These are phyloP conservation scores for Hemisphaericaspora subhashii DNA, from an alignment of 1,139 yeast genomes.

Conservation along the genomic window DNA sequence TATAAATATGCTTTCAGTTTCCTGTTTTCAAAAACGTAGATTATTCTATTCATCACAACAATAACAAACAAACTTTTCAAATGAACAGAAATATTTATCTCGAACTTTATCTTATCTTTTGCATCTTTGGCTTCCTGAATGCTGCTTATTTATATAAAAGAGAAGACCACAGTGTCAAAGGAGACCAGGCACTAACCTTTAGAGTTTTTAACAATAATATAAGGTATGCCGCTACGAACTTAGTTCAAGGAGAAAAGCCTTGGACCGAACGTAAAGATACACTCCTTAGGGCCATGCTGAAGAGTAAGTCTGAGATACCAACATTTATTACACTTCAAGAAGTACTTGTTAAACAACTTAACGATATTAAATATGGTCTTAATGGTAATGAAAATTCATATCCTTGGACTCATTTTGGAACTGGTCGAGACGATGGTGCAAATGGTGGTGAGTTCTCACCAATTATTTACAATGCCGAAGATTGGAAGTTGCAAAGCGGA, in stretches of 20 bases:
- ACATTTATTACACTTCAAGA: slow-evolving; percentile 36
- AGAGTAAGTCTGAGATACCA: slow-evolving; percentile 23
- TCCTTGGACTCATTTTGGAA: slow-evolving; percentile 41
- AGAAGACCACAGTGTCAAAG: not conserved
- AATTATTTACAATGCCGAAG: slow-evolving; percentile 33
- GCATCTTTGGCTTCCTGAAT: not conserved
- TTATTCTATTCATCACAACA: too few relatives aligned
- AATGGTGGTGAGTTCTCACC: slow-evolving; percentile 46
- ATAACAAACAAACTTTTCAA: too few relatives aligned
- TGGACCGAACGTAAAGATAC: slow-evolving; percentile 29
- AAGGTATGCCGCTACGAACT: slow-evolving; percentile 30
- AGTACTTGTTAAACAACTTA: slow-evolving; percentile 27
- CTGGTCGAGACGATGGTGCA: slow-evolving; percentile 48
- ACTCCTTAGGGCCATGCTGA: slow-evolving; percentile 27
- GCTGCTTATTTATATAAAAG: not conserved
- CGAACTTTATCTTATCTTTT: not conserved
- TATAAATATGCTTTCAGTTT: too few relatives aligned
- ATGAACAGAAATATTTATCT: too few relatives aligned
- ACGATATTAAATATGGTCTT: slow-evolving; percentile 25
- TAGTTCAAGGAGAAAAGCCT: slow-evolving; percentile 28
- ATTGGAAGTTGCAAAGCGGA: slow-evolving; percentile 29
- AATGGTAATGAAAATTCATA: slow-evolving; percentile 17
- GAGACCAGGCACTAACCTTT: slow-evolving; percentile 17
- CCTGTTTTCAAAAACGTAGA: too few relatives aligned
- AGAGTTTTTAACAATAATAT: slow-evolving; percentile 38